A percentile compares a stretch with the other conserved stretches of the same genome.
These are phyloP conservation scores for Solanum dulcamara DNA, from an alignment of 257 asterid species.

Conservation along the genomic window DNA sequence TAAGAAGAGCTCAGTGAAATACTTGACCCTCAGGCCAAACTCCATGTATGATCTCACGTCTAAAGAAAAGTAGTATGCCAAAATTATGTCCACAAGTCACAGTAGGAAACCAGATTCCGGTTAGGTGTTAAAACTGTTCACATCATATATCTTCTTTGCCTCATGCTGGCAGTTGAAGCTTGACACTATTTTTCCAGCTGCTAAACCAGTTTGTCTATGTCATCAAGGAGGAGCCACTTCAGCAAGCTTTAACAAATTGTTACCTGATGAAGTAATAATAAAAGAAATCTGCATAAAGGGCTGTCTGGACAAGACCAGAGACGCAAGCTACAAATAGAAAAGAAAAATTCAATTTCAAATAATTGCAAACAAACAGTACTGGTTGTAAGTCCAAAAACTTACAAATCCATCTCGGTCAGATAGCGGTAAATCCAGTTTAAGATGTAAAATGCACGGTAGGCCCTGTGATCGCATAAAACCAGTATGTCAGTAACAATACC, in stretches of 20 bases:
- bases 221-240: neutral
- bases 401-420: conserved; percentile 94
- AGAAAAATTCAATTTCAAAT: neutral
- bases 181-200: conserved; percentile 75
- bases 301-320: conserved; percentile 83
- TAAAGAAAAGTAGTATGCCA: neutral
- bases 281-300: conserved; percentile 91
- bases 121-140: neutral
- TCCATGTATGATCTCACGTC: neutral
- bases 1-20: neutral
- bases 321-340: conserved; percentile 41
- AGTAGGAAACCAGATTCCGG: neutral
- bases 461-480: conserved; percentile 28
- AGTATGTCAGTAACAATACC: neutral
- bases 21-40: neutral
- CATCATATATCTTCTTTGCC: neutral
- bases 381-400: conserved; percentile 15
- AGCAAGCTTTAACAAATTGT: neutral
- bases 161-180: conserved; percentile 77
- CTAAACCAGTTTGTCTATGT: conserved; percentile 2
- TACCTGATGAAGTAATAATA: conserved; percentile 91
- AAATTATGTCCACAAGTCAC: neutral
- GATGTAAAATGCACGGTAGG: conserved; percentile 84
- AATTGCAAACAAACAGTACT: neutral
- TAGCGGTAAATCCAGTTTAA: conserved; percentile 94